Evolutionary conservation across 257 asterid species (phyloP).

Genomic region (Eucommia ulmoides): DNA sequence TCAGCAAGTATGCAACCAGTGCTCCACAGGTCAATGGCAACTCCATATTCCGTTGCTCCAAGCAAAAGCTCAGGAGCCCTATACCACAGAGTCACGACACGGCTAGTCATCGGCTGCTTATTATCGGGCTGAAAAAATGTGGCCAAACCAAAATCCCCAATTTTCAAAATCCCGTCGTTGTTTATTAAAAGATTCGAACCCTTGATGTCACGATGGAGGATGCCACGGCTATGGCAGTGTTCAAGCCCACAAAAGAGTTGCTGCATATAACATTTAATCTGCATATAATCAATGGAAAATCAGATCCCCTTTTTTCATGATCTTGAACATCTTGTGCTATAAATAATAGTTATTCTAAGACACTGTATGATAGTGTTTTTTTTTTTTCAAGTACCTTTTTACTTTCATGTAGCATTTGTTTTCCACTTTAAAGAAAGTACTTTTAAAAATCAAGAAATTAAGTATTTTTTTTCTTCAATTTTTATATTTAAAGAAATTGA

Average conservation of each 20-base stretch:
- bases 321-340: not conserved
- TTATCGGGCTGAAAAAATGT: not conserved
- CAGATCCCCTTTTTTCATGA: not conserved
- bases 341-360: not conserved
- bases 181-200: not conserved
- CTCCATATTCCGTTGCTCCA: slow-evolving; percentile 2
- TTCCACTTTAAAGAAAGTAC: not conserved
- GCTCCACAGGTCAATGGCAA: not conserved
- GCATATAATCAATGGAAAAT: not conserved
- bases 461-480: too few relatives aligned
- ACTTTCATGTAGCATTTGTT: not conserved
- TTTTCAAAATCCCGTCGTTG: not conserved
- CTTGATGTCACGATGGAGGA: not conserved
- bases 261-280: slow-evolving; percentile 1
- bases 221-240: not conserved
- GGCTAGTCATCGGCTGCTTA: not conserved
- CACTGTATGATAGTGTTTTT: too few relatives aligned
- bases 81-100: not conserved
- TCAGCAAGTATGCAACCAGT: not conserved
- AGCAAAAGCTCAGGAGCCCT: not conserved
- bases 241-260: not conserved
- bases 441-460: too few relatives aligned
- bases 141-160: slow-evolving; percentile 1
- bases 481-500: too few relatives aligned
- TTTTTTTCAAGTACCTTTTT: not conserved